These are phyloP conservation scores for Dactylellina haptotyla DNA, from an alignment of 2,329 filamentous ascomycete genomes.

Conservation along the genomic window DNA sequence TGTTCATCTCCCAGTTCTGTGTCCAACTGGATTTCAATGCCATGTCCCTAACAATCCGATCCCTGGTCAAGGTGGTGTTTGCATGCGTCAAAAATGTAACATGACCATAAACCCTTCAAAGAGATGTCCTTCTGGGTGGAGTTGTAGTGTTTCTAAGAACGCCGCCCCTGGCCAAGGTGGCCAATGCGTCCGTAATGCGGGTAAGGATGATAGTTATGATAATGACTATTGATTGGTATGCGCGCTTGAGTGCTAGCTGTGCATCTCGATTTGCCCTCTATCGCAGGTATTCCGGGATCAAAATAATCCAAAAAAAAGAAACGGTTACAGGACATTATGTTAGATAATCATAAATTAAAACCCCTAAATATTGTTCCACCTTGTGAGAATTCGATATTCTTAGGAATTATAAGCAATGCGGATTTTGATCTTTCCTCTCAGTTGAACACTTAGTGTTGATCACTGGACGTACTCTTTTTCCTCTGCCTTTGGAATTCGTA, in stretches of 20 bases:
- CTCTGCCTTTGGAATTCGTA: background rate
- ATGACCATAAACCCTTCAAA: background rate
- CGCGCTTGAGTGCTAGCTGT: too few species aligned
- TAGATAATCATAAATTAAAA: too few species aligned
- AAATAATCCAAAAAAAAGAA: too few species aligned
- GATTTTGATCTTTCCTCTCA: too few species aligned
- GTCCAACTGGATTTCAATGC: conserved; percentile 11
- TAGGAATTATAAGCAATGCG: too few species aligned
- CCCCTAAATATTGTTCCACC: too few species aligned
- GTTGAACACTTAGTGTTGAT: background rate
- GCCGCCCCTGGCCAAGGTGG: background rate
- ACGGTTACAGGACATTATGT: too few species aligned
- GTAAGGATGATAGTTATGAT: too few species aligned
- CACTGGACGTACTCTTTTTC: background rate
- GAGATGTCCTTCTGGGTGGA: conserved; percentile 4
- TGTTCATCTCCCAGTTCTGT: background rate
- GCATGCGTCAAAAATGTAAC: conserved; percentile 3
- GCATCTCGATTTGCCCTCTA: too few species aligned
- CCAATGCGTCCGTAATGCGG: background rate
- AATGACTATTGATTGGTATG: too few species aligned
- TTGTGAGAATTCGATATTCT: too few species aligned
- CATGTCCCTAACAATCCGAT: background rate
- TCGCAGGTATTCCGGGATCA: too few species aligned
- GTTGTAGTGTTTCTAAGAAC: background rate
- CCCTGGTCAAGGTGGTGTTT: conserved; percentile 13